Evolutionary conservation across 1,139 yeast species (phyloP).

Genomic region (Suhomyces bolitotheri): DNA sequence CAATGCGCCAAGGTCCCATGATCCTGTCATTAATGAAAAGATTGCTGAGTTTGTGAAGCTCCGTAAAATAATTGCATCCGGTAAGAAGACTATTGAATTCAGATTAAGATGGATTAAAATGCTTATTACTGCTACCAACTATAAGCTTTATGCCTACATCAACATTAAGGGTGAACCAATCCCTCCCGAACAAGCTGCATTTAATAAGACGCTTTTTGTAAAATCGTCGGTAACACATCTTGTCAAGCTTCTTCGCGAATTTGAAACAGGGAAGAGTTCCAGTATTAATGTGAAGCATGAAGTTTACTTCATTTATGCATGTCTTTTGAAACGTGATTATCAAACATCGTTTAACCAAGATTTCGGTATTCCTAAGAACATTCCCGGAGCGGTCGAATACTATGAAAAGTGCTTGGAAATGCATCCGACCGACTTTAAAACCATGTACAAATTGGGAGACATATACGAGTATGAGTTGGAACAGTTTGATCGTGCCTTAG

Average conservation of each 20-base stretch:
- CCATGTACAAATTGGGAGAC: conserved; percentile 44
- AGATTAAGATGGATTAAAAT: conserved; percentile 48
- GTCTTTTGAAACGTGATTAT: conserved; percentile 42
- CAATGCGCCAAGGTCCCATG: conserved; percentile 14
- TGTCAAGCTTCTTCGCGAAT: conserved; percentile 38
- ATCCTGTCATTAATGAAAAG: conserved; percentile 29
- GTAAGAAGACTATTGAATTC: conserved; percentile 46
- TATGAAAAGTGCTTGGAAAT: conserved; percentile 36
- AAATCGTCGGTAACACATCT: conserved; percentile 45
- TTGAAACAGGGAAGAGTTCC: conserved; percentile 26
- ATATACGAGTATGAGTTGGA: conserved; percentile 38
- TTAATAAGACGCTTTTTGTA: conserved; percentile 39
- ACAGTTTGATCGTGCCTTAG: conserved; percentile 35
- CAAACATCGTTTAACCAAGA: conserved; percentile 35
- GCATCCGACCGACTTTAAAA: conserved; percentile 36
- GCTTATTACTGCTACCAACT: conserved; percentile 45
- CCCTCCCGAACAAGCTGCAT: conserved; percentile 30
- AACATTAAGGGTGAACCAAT: conserved; percentile 48
- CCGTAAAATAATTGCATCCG: conserved; percentile 42
- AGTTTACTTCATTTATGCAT: conserved; percentile 41
- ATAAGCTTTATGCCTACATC: conserved; percentile 41
- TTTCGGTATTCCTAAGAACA: conserved; percentile 37
- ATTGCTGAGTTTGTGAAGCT: conserved; percentile 39
- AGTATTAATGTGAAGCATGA: conserved; percentile 26
- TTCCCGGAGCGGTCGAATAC: conserved; percentile 32